A percentile compares a stretch with the other conserved stretches of the same genome.
Conservation (phyloP, 345 rosid species). For the Erysimum cheiranthoides region DNA sequence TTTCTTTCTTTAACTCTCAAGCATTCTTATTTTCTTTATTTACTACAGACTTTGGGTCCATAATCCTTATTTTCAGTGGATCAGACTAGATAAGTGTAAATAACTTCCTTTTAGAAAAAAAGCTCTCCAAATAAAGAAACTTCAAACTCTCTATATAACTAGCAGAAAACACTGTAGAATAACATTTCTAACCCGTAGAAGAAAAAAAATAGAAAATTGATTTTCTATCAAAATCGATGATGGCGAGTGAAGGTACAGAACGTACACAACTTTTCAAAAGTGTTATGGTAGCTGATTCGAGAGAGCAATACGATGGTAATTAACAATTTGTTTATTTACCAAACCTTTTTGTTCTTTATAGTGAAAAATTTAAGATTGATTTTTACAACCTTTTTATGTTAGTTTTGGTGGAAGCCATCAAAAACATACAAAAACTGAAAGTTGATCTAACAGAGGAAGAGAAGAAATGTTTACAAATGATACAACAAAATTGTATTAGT, state of each 20-base stretch:
- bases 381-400: not conserved
- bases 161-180: not conserved
- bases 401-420: slow-evolving; percentile 11
- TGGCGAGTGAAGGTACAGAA: not conserved
- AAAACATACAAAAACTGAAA: not conserved
- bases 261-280: not conserved
- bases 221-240: not conserved
- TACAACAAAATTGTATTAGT: not conserved
- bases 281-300: not conserved
- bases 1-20: not conserved
- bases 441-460: not conserved
- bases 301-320: slow-evolving; percentile 12
- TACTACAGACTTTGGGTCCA: not conserved
- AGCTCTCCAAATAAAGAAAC: fast-evolving
- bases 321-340: not conserved
- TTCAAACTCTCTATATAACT: not conserved
- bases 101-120: not conserved
- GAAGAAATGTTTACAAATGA: not conserved
- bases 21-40: not conserved
- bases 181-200: not conserved
- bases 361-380: not conserved
- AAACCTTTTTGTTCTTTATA: not conserved
- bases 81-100: not conserved
- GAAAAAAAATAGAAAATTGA: not conserved
- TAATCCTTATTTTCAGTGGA: not conserved